Evolutionary conservation across 1,284 basidiomycete genomes (phyloP).

Genomic region (Trametes hirsuta): DNA sequence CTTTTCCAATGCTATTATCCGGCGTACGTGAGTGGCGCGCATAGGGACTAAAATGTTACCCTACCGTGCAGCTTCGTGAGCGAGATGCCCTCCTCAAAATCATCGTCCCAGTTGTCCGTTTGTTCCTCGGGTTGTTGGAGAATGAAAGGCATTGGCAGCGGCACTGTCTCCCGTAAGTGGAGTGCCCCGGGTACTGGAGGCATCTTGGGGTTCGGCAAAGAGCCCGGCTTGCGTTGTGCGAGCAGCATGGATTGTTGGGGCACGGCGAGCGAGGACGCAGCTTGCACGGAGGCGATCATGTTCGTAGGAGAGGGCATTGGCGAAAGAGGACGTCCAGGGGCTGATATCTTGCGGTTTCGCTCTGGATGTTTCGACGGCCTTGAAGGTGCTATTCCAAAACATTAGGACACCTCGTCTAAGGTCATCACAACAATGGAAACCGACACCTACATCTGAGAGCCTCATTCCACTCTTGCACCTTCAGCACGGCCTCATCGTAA

Average conservation of each 20-base stretch:
- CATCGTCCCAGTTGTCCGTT: conserved; percentile 96
- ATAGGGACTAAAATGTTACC: conserved; percentile 7
- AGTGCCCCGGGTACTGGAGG: conserved; percentile 22
- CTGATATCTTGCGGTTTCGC: conserved; percentile 39
- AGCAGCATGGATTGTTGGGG: conserved; percentile 24
- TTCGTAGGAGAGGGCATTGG: conserved; percentile 37
- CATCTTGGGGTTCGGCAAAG: conserved; percentile 25
- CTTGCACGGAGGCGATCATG: conserved; percentile 28
- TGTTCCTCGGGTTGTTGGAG: conserved; percentile 78
- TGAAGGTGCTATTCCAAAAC: conserved; percentile 31
- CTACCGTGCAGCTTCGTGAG: conserved; percentile 81
- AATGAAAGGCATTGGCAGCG: conserved; percentile 41
- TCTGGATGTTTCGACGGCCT: conserved; percentile 64
- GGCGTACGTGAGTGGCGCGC: background rate
- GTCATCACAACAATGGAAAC: too few relatives aligned
- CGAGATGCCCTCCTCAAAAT: conserved; percentile 94
- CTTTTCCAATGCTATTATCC: conserved; percentile 60
- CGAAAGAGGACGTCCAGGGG: conserved; percentile 32
- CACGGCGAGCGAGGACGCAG: conserved; percentile 29
- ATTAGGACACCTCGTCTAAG: conserved; percentile 5
- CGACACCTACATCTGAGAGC: conserved; percentile 80
- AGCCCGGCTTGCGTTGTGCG: conserved; percentile 28
- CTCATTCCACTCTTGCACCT: conserved; percentile 98
- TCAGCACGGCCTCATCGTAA: conserved; percentile 92
- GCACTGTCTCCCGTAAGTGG: conserved; percentile 36